Conservation (phyloP, 1,139 yeast genomes). For the Pichia sp. region DNA sequence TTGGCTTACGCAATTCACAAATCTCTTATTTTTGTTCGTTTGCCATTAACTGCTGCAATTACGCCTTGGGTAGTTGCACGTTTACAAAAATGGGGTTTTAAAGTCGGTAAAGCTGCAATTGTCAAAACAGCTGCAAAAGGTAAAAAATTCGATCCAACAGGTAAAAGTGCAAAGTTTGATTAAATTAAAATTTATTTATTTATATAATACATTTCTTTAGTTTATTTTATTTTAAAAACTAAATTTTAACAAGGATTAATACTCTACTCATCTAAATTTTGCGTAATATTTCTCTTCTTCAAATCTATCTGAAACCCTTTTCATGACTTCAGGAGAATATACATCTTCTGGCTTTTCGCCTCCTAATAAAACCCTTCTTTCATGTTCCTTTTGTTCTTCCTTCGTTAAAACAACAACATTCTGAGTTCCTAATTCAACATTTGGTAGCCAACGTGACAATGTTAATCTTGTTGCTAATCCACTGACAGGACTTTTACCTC, state of each 20-base stretch:
- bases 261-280: constrained; percentile 37
- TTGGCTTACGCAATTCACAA: constrained; percentile 94
- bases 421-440: constrained; percentile 48
- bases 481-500: constrained; percentile 88
- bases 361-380: constrained; percentile 62
- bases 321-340: constrained; percentile 55
- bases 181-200: not conserved
- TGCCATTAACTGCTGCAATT: constrained; percentile 88
- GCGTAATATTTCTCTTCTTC: constrained; percentile 70
- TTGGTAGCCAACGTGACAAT: constrained; percentile 78
- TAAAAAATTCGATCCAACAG: constrained; percentile 22
- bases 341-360: constrained; percentile 56
- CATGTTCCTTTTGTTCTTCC: constrained; percentile 79
- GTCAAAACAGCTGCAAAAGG: constrained; percentile 29
- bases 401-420: constrained; percentile 84
- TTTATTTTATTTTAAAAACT: too few relatives aligned
- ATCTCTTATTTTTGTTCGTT: constrained; percentile 67
- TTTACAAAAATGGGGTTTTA: constrained; percentile 74
- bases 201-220: too few relatives aligned
- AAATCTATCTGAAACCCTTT: constrained; percentile 55
- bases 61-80: constrained; percentile 72
- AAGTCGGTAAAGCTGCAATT: constrained; percentile 52
- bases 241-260: not conserved
- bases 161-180: constrained; percentile 16
- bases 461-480: constrained; percentile 75